Evolutionary conservation across 2,329 filamentous ascomycete species (phyloP), one percentile per base, ranked within the genome.

Genomic region (Aspergillus amoenus): DNA sequence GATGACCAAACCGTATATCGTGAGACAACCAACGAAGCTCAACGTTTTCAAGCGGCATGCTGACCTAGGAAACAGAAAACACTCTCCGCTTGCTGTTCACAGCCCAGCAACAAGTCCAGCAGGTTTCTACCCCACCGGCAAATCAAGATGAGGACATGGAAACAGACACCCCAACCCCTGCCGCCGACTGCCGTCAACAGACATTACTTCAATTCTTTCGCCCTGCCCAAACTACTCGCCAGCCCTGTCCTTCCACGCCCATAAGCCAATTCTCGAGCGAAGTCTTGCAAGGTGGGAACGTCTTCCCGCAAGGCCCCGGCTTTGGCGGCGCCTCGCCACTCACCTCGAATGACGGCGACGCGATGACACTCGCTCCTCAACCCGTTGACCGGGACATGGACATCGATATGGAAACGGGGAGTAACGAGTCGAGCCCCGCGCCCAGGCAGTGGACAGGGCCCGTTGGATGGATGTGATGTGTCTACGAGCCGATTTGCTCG

Each of bases 1-100:
- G 79, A 84, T 53, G 83, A 85, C 54, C 73, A 79, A 53, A 70
- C 76, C 15, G 78, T 87, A 55, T 81, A 84, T 67, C 79, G 84
- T 85, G 72, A 63, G 76, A 52, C 18, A n/a, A 46, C 5, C 7
- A 12, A 17, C 22, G 17, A 40, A 12, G 21, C 22, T 11, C 5
- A 30, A 30, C 37, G 45, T 12, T 32, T 18, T n/a, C n/a, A n/a
- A 12, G 42, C 30, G 30, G 30, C 30, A 18, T 40, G 18, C 65
- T 72, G 45, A 71, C 63, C 34, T 27, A 37, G 4, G 22, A 45
- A 48, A 15, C 58, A 78, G 75, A 74, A 47, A 76, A 76, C 60
- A 78, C 75, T 15, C 67, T 78, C 22, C 70, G 71, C 32, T 74
- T 74, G 71, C 69, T 78, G 8, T 78, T 71, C 58, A 73, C 73